Evolutionary conservation across 2,329 filamentous ascomycete species (phyloP).

Genomic region (Neobulgaria alba): DNA sequence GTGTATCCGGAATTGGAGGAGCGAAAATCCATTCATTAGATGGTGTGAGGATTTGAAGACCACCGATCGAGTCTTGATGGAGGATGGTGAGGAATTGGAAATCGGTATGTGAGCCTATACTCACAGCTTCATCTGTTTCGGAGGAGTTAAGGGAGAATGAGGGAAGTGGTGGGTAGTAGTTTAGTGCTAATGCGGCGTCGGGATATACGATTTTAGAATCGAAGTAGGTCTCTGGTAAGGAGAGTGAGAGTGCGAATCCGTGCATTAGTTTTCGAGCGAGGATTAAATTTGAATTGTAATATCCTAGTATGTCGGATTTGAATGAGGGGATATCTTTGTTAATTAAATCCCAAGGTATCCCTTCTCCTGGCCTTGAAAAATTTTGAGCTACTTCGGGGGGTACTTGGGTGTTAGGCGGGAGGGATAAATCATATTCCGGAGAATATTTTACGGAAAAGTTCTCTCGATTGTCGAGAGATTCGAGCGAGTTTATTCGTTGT

Average conservation of each 20-base stretch:
- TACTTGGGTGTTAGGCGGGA: not conserved
- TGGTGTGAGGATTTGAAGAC: constrained; percentile 35
- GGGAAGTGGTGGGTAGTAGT: constrained; percentile 37
- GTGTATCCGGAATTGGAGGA: constrained; percentile 35
- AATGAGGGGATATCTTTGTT: constrained; percentile 36
- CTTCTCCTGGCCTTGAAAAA: too few species aligned
- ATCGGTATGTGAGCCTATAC: constrained; percentile 39
- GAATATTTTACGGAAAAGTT: constrained; percentile 9
- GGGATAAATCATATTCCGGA: constrained; percentile 5
- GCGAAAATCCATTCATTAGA: constrained; percentile 35
- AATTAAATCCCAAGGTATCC: too few species aligned
- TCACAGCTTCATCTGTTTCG: constrained; percentile 28
- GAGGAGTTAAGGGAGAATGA: too few species aligned
- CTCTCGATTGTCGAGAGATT: constrained; percentile 7
- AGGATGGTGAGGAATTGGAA: constrained; percentile 42
- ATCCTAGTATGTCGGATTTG: constrained; percentile 36
- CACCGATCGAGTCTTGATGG: constrained; percentile 37
- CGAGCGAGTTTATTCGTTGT: constrained; percentile 6
- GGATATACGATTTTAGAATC: constrained; percentile 46
- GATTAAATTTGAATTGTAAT: constrained; percentile 40
- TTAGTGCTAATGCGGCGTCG: constrained; percentile 35
- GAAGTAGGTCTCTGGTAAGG: constrained; percentile 45
- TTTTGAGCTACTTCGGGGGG: constrained; percentile 1
- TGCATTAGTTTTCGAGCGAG: constrained; percentile 43
- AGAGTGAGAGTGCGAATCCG: constrained; percentile 46